Percentiles rank a stretch among this genome's conserved stretches.
Conservation (phyloP, 2,329 filamentous ascomycete genomes). For the Neofusicoccum kwambonambiense region DNA sequence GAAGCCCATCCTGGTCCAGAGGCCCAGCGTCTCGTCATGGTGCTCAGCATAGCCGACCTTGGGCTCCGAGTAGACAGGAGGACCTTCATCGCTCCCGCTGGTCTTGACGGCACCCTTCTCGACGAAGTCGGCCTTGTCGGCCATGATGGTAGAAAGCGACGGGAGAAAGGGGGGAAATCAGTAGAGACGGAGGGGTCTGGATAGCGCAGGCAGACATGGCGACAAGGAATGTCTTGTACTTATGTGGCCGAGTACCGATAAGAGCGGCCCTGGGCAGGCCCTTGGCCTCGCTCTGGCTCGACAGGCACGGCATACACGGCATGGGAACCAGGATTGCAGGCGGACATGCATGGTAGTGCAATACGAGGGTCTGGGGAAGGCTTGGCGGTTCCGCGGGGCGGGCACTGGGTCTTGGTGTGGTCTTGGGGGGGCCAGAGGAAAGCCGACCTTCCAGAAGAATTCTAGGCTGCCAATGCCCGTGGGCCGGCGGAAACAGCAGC, state of each 20-base stretch:
- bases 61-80: neutral
- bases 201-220: neutral
- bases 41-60: neutral
- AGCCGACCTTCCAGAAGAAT: conserved; percentile 12
- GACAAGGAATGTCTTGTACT: neutral
- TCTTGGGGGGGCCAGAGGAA: neutral
- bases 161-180: neutral
- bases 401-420: neutral
- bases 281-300: too few relatives aligned
- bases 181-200: neutral
- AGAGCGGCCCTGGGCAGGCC: neutral
- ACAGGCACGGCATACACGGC: neutral
- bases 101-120: conserved; percentile 14
- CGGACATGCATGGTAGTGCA: neutral
- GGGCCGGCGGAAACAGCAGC: neutral
- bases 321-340: neutral
- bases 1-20: conserved; percentile 42
- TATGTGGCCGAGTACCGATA: neutral
- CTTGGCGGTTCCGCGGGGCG: conserved; percentile 1
- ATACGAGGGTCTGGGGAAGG: conserved; percentile 8
- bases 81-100: conserved; percentile 7
- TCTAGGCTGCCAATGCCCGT: conserved; percentile 9
- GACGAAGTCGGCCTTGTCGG: conserved; percentile 7
- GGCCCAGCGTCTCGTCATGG: conserved; percentile 21
- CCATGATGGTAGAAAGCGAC: neutral